Evolutionary conservation across 1,284 basidiomycete genomes (phyloP).

Genomic region (Fomitopsis palustris): DNA sequence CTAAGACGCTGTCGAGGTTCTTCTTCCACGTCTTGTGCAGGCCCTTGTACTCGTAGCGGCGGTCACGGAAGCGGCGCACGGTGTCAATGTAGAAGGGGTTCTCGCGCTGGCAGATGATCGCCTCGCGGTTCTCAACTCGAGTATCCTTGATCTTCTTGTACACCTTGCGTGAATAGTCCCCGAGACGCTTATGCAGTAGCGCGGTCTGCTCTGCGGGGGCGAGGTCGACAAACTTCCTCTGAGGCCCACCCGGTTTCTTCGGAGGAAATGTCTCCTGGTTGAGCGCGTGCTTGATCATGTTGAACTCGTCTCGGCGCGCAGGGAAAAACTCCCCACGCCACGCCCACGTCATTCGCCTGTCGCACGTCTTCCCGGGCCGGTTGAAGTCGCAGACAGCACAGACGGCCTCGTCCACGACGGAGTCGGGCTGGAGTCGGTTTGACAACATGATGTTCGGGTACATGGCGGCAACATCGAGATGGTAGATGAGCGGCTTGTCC

Average conservation of each 20-base stretch:
- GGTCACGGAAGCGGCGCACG: slow-evolving; percentile 94
- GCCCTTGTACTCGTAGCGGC: slow-evolving; percentile 99
- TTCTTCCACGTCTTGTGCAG: slow-evolving; percentile 99
- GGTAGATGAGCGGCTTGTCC: slow-evolving; percentile 96
- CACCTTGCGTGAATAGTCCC: slow-evolving; percentile 98
- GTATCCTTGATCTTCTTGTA: slow-evolving; percentile 99
- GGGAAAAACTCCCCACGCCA: slow-evolving; percentile 99
- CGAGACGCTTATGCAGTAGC: slow-evolving; percentile 92
- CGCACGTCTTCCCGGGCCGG: slow-evolving; percentile 92
- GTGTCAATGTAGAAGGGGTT: slow-evolving; percentile 99
- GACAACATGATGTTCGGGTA: slow-evolving; percentile 99
- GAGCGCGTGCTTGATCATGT: slow-evolving; percentile 98
- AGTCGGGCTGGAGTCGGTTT: slow-evolving; percentile 97
- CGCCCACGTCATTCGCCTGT: slow-evolving; percentile 94
- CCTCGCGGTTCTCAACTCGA: slow-evolving; percentile 89
- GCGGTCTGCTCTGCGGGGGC: slow-evolving; percentile 87
- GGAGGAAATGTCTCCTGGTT: slow-evolving; percentile 94
- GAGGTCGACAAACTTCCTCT: slow-evolving; percentile 84
- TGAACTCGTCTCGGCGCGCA: slow-evolving; percentile 95
- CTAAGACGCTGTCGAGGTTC: slow-evolving; percentile 80
- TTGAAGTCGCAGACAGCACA: slow-evolving; percentile 99
- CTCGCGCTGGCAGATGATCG: slow-evolving; percentile 97
- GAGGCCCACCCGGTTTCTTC: slow-evolving; percentile 68
- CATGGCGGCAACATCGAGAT: slow-evolving; percentile 99
- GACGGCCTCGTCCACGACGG: slow-evolving; percentile 93